Evolutionary conservation across 2,329 filamentous ascomycete species (phyloP), one percentile per base, ranked within the genome.

Genomic region (Cercospora sesami): DNA sequence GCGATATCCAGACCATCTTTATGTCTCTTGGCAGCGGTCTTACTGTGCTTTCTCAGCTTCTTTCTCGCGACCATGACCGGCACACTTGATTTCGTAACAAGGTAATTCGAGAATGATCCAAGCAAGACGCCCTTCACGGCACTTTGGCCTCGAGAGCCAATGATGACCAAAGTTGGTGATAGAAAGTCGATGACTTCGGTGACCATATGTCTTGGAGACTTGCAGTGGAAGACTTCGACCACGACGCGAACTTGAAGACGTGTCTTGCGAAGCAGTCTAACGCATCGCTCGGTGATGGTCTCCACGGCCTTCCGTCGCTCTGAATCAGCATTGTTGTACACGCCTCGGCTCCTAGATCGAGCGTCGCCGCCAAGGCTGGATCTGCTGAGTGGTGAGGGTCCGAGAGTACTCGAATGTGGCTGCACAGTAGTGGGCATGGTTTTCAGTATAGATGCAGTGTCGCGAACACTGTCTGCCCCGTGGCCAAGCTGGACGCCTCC

Each of bases 41-140:
- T 77, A 78, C 88, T 90, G 81, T 96, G 91, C 80, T 97, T 97
- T 60, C 91, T 86, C 53, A 97, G 84, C 67, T 92, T 90, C 83
- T 96, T 97, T 68, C 95, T 86, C 7, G 95, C 95, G 39, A 98
- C 95, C 95, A 99, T 99, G 68, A 99, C 95, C 0, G 95, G 95
- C 16, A 96, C 93, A 2, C 92, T 96, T 71, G 93, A 96, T 82
- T 98, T 98, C 42, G 93, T 96, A 33, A 99, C 94, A 7, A 99
- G 85, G 77, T 99, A 99, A 78, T 98, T 98, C 69, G 92, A 96
- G 80, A 99, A 98, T 0, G 94, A 97, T 28, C 95, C 95, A 31
- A 99, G 86, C 69, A 99, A 90, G 23, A 97, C 94, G 77, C 94
- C 94, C 80, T 98, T 98, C 64, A 99, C 84, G 53, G 93, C 93